Evolutionary conservation across 2,329 filamentous ascomycete species (phyloP).

Genomic region (Ophiostoma piceae): DNA sequence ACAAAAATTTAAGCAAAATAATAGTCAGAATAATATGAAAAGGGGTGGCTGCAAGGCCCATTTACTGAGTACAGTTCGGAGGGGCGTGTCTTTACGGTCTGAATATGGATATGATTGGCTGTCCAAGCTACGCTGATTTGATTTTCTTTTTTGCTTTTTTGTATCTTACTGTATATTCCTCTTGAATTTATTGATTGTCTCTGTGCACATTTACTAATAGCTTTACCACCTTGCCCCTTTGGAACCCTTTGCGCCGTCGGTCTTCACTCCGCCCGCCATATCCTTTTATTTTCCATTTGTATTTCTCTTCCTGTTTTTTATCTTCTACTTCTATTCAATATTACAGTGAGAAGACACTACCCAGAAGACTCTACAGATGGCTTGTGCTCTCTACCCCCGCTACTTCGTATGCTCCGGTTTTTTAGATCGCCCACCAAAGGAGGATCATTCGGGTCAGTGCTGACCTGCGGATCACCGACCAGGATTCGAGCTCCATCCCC

Average conservation of each 20-base stretch:
- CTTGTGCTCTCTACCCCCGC: not conserved
- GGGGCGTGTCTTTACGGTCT: not conserved
- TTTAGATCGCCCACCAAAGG: constrained; percentile 21
- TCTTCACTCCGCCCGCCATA: not conserved
- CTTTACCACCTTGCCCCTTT: not conserved
- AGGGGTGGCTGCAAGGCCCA: not conserved
- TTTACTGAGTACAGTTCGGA: not conserved
- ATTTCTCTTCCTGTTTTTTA: not conserved
- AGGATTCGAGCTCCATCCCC: constrained; percentile 18
- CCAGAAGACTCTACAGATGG: not conserved
- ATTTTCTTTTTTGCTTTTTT: not conserved
- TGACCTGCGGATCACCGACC: constrained; percentile 21
- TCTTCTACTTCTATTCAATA: not conserved
- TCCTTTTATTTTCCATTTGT: not conserved
- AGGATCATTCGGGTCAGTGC: constrained; percentile 19
- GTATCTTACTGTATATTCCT: not conserved
- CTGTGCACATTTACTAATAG: not conserved
- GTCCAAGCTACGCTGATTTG: not conserved
- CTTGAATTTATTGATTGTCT: not conserved
- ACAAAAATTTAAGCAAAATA: not conserved
- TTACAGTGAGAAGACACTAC: no score
- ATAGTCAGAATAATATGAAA: not conserved
- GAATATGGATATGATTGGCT: not conserved
- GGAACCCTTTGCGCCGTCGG: not conserved
- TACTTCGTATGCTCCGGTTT: constrained; percentile 5